Conservation (phyloP, 306 rosid genomes). For the Sesbania bispinosa region DNA sequence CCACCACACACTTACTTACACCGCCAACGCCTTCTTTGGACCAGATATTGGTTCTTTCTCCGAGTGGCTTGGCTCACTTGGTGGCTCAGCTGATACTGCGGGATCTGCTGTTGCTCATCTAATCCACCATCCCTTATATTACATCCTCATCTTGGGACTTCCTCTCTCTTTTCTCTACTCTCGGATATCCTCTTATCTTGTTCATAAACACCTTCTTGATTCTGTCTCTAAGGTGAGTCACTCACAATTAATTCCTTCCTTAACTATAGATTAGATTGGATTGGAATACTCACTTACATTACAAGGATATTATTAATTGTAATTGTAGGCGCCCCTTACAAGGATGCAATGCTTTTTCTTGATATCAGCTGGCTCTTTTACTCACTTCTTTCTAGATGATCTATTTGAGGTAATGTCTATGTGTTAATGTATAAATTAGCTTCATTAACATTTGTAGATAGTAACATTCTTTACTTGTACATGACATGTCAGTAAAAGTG, state of each 20-base stretch:
- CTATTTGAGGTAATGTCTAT: slow-evolving; percentile 81
- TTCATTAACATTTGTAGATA: too few species aligned
- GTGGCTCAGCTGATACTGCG: slow-evolving; percentile 22
- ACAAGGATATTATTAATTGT: not conserved
- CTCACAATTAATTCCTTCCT: not conserved
- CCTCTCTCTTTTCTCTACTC: slow-evolving; percentile 78
- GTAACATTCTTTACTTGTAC: not conserved
- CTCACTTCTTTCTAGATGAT: slow-evolving; percentile 85
- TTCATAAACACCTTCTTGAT: slow-evolving; percentile 49
- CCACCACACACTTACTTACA: slow-evolving; percentile 68
- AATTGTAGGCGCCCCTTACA: slow-evolving; percentile 59
- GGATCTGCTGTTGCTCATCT: slow-evolving; percentile 49
- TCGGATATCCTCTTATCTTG: slow-evolving; percentile 46
- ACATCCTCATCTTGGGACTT: slow-evolving; percentile 56
- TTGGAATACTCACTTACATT: too few species aligned
- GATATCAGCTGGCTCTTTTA: slow-evolving; percentile 80
- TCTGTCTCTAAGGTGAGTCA: slow-evolving; percentile 51
- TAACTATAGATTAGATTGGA: too few species aligned
- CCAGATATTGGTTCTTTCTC: slow-evolving; percentile 93
- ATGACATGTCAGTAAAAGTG: not conserved
- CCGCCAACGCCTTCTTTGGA: slow-evolving; percentile 81
- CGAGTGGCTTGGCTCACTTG: slow-evolving; percentile 64
- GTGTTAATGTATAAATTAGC: too few species aligned
- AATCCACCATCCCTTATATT: slow-evolving; percentile 66
- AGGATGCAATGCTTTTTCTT: slow-evolving; percentile 67